These are phyloP conservation scores for Sarocladium strictum DNA, from an alignment of 2,329 filamentous ascomycete species.

Conservation along the genomic window DNA sequence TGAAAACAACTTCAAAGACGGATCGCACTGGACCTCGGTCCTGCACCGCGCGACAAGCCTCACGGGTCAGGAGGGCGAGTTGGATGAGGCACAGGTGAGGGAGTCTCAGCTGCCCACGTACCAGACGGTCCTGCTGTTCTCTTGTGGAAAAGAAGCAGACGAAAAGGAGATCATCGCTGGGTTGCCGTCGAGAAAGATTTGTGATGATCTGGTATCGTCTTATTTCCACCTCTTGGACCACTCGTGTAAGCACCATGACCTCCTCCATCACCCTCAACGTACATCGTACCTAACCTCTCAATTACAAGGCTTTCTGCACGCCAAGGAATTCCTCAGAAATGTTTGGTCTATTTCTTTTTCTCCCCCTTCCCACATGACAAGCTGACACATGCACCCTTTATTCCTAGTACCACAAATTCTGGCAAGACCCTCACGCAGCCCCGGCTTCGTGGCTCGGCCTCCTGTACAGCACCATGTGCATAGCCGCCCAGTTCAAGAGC, in stretches of 20 bases:
- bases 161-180: background rate
- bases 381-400: too few species aligned
- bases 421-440: background rate
- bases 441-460: background rate
- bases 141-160: background rate
- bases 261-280: background rate
- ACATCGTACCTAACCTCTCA: background rate
- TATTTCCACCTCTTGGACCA: background rate
- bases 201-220: background rate
- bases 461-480: background rate
- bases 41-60: background rate
- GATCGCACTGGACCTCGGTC: background rate
- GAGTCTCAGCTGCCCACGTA: background rate
- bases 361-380: too few species aligned
- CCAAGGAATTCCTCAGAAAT: background rate
- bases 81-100: background rate
- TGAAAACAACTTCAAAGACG: background rate
- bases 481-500: background rate
- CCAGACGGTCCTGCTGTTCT: background rate
- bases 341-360: too few species aligned
- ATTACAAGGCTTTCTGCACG: background rate
- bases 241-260: background rate
- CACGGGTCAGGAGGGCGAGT: background rate
- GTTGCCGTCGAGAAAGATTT: conserved; percentile 12
- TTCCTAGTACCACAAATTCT: background rate